Base-by-base conservation (phyloP, 345 rosid species). In the Acer saccharum region DNA sequence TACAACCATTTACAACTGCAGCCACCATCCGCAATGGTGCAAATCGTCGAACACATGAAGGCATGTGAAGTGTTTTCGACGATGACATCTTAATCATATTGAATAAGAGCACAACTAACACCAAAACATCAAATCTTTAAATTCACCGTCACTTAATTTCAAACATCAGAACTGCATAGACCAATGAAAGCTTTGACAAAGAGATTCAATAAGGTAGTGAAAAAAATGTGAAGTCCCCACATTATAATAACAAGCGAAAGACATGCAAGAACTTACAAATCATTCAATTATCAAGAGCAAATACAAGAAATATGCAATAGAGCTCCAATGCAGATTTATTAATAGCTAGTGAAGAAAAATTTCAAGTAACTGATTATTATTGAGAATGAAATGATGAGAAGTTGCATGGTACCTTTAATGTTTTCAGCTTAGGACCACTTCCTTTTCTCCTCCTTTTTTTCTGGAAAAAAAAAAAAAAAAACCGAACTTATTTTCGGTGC, bases 91-190 rank as follows among this genome's bases (percentile, higher is more conserved):
- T 81, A 57, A 90, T 71, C 79, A 86, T 80, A 80, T 29, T 87
- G 82, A 89, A 71, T 39, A 84, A 76, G 74, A 90, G 87, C 71
- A 85, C 10, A 74, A 81, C 50, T 29, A 91, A 80, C 73, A 95
- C 91, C 55, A 89, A 32, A 62, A 81, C 20, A 78, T 88, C 78
- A 75, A 84, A 87, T 72, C 98, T 93, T 89, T 17, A 89, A 74
- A 32, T 74, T 72, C 72, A 55, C 96, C 86, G 73, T 86, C 81
- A 79, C 23, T 27, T 29, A 29, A 29, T 29, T 29, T 29, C 32
- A 29, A 29, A 29, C 32, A 29, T 29, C 32, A 29, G 32, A 29
- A 29, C 32, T 29, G 32, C 32, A 29, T 29, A 29, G 3, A 29
- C 32, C 32, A 29, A 29, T 29, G 32, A 29, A 29, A 29, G 32